phyloP scores from a whole-genome alignment of 139 green algal genomes.

The Choricystis sp. region DNA sequence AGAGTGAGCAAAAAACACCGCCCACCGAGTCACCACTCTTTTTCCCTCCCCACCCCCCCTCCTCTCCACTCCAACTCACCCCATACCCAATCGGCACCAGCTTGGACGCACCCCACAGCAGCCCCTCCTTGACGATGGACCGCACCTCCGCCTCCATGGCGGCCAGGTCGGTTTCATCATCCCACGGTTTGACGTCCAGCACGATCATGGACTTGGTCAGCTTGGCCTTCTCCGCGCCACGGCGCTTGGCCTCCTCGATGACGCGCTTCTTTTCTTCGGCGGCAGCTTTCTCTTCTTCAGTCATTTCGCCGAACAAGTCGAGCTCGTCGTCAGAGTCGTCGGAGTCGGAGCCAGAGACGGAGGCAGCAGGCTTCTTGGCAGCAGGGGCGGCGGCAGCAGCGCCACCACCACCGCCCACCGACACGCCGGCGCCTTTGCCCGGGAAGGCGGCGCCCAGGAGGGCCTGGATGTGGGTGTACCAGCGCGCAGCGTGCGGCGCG shows the following conservation, averaged over 20 bases:
- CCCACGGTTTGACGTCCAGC: conserved; percentile 53
- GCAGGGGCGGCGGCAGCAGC: neutral
- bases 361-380: conserved; percentile 6
- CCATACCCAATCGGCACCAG: conserved; percentile 39
- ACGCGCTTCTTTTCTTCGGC: conserved; percentile 25
- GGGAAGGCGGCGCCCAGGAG: conserved; percentile 34
- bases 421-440: conserved; percentile 18
- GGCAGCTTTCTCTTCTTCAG: conserved; percentile 43
- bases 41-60: too few species aligned
- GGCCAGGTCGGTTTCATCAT: conserved; percentile 42
- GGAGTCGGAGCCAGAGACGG: neutral
- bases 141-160: conserved; percentile 35
- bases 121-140: conserved; percentile 34
- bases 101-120: conserved; percentile 41
- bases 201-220: conserved; percentile 42
- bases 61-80: too few species aligned
- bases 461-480: conserved; percentile 42
- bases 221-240: conserved; percentile 23
- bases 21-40: too few species aligned
- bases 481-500: conserved; percentile 29
- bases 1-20: too few species aligned
- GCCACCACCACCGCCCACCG: conserved; percentile 7
- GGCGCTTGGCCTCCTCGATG: conserved; percentile 20
- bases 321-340: conserved; percentile 42
- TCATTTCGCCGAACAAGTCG: conserved; percentile 49